phyloP scores from a whole-genome alignment of 1,284 basidiomycete species.

The Leccinum fallax region DNA sequence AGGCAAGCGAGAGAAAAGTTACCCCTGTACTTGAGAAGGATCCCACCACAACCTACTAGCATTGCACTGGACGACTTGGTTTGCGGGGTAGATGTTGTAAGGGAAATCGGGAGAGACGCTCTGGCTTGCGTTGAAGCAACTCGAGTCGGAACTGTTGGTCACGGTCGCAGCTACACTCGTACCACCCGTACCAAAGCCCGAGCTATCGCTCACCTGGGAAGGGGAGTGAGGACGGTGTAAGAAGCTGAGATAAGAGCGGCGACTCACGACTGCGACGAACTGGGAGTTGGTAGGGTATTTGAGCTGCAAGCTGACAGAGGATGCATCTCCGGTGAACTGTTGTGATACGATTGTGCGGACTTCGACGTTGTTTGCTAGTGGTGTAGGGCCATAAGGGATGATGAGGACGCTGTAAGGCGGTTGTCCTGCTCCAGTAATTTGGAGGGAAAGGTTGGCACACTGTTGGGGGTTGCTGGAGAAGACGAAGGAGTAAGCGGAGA shows the following conservation, averaged over 20 bases:
- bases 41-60: constrained; percentile 67
- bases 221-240: background rate
- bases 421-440: constrained; percentile 50
- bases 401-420: constrained; percentile 69
- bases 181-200: constrained; percentile 72
- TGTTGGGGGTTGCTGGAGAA: constrained; percentile 60
- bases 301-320: constrained; percentile 56
- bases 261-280: constrained; percentile 74
- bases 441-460: constrained; percentile 61
- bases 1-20: constrained; percentile 21
- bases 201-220: constrained; percentile 65
- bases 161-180: constrained; percentile 68
- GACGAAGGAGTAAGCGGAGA: constrained; percentile 52
- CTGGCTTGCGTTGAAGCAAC: constrained; percentile 57
- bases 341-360: constrained; percentile 61
- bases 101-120: constrained; percentile 56
- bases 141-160: constrained; percentile 49
- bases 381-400: constrained; percentile 63
- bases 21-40: constrained; percentile 55
- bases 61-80: constrained; percentile 63
- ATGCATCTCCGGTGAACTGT: constrained; percentile 47
- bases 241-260: background rate
- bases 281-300: constrained; percentile 67
- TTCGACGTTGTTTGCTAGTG: constrained; percentile 62
- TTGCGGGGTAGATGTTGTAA: constrained; percentile 60